These are phyloP conservation scores for Mycosarcoma maydis DNA, from an alignment of 1,284 basidiomycete genomes.

Conservation along the genomic window DNA sequence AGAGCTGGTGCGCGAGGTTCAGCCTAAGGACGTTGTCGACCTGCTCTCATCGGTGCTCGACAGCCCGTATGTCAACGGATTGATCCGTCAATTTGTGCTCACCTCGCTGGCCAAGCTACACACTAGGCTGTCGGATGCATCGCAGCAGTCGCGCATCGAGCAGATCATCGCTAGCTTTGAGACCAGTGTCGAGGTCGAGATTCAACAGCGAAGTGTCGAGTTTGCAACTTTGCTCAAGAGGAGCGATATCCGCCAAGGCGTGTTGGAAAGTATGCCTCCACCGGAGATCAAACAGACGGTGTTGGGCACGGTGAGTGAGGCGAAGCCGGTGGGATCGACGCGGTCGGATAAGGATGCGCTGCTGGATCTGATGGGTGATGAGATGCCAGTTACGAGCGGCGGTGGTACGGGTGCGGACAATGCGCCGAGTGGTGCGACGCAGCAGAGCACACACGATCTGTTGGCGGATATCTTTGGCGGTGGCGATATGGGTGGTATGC, in stretches of 20 bases:
- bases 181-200: slow-evolving; percentile 86
- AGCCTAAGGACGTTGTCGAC: slow-evolving; percentile 84
- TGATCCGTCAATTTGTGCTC: slow-evolving; percentile 90
- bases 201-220: slow-evolving; percentile 95
- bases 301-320: slow-evolving; percentile 61
- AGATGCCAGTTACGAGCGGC: slow-evolving; percentile 38
- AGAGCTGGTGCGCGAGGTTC: slow-evolving; percentile 74
- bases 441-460: slow-evolving; percentile 84
- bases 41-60: slow-evolving; percentile 86
- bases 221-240: slow-evolving; percentile 82
- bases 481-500: slow-evolving; percentile 66
- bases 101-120: slow-evolving; percentile 90
- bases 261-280: slow-evolving; percentile 96
- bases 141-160: slow-evolving; percentile 78
- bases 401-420: slow-evolving; percentile 9
- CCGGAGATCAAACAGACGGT: slow-evolving; percentile 78
- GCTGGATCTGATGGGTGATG: slow-evolving; percentile 62
- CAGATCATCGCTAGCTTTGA: slow-evolving; percentile 80
- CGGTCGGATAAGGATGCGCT: slow-evolving; percentile 55
- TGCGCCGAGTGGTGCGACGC: slow-evolving; percentile 5
- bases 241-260: slow-evolving; percentile 80
- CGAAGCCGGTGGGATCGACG: slow-evolving; percentile 60
- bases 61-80: slow-evolving; percentile 92
- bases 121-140: slow-evolving; percentile 73
- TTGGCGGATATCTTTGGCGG: slow-evolving; percentile 92